Base-by-base conservation (phyloP, 2,329 filamentous ascomycete genomes). In the Cladosporium sp. region DNA sequence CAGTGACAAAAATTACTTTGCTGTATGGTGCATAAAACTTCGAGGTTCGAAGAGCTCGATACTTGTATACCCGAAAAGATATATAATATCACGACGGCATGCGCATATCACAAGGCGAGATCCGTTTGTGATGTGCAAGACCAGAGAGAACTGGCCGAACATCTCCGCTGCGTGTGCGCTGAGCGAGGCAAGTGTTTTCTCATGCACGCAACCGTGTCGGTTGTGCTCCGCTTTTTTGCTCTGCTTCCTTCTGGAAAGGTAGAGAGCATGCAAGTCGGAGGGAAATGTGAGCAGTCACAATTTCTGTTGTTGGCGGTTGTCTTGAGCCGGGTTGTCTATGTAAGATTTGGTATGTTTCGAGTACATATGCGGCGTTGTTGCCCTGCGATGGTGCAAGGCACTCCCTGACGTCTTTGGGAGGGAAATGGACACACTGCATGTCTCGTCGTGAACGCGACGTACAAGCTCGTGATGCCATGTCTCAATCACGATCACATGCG, bases 101-200 rank as follows among this genome's bases (percentile, higher is more conserved):
- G n/a, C 3, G 40, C 40, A 46, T 8, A n/a, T 4, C n/a, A 16
- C 28, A 26, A 35, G 52, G 37, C 37, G 37, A 44, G 16, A 6
- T n/a, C 12, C 18, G 37, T 18, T 10, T 44, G 37, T 44, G 37
- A 44, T 44, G 37, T n/a, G 14, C 35, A 37, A 37, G 4, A 35
- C 33, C 33, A 16, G 12, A 8, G 16, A 53, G 28, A 26, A 57
- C 29, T 31, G 21, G 21, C 55, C 55, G 55, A 57, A 57, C 55
- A 57, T 57, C 55, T 57, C 55, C 55, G 55, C 55, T 3, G 55
- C 23, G 55, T 23, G 21, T n/a, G n/a, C n/a, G n/a, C n/a, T 21
- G 55, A 57, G 55, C 55, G 31, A 31, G 40, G 40, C n/a, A 46
- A 31, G 55, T 57, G 55, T 57, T 33, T 57, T n/a, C n/a, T n/a